Evolutionary conservation across 805 yeast genomes (phyloP), one percentile per base, ranked within the genome.

Genomic region (Metschnikowia gruessii): DNA sequence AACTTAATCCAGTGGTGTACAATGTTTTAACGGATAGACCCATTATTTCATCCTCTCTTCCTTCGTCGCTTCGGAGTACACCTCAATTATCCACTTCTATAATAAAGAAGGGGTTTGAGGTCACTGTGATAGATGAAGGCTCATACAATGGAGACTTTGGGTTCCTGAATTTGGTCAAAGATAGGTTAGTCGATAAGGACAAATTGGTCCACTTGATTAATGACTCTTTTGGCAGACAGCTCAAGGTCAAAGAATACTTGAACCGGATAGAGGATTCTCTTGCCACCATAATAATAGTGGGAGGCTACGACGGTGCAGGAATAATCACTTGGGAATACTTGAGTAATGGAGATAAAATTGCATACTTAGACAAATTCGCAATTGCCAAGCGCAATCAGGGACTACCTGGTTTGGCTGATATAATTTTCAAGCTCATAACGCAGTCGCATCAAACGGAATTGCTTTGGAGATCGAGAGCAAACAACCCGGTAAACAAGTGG

Each of bases 401-500:
- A 0, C 81, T 94, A 0, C 83, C 95, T 3, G 95, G 97, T 4
- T 82, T 92, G 12, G 97, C 99, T 0, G 99, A 94, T 61, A 81
- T 94, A 18, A 83, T 92, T 19, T 90, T 94, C 72, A 94, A 92
- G 61, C 75, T 86, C 7, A 80, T 94, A 73, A 68, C 81, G 9
- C 79, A 79, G 41, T 64, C 81, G 31, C 91, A 83, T 60, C 86
- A 88, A 0, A 66, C 75, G 13, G 94, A 89, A 60, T 63, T 90
- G 11, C 68, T 94, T 1, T 94, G 99, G 99, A 78, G 99, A 58
- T 92, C 98, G 1, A 72, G 96, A 38, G 77, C 77, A 48, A 78
- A 69, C 45, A 94, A 94, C 63, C 96, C 97, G 0, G 97, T 94
- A 7, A 94, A 94, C 69, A 90, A 90, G 60, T 94, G 99, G 99